Conservation (phyloP, 441 rosid species). For the Flueggea neowawraea region DNA sequence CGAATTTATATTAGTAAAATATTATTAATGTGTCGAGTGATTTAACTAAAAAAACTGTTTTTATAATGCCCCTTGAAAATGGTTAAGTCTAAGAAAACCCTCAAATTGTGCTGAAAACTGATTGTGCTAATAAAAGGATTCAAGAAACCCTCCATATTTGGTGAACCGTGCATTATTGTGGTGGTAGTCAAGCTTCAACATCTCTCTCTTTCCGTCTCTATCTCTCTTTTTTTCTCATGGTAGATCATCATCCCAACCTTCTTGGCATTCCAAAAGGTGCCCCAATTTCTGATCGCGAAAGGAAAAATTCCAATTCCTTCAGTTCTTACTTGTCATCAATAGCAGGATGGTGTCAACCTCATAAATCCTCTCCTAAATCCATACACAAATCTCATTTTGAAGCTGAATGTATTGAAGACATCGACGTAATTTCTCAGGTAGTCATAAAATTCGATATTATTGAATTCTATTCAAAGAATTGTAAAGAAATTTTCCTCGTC, state of each 20-base stretch:
- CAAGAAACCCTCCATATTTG: conserved; percentile 14
- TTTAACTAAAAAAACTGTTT: no score
- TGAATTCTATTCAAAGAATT: no score
- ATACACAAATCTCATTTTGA: neutral
- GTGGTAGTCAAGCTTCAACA: conserved; percentile 7
- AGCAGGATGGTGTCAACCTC: conserved; percentile 23
- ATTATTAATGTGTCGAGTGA: no score
- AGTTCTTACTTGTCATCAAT: conserved; percentile 28
- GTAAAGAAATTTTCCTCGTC: neutral
- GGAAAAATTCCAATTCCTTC: conserved; percentile 26
- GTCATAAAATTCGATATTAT: neutral
- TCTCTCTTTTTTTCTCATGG: conserved; percentile 26
- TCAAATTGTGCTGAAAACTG: neutral
- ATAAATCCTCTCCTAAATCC: conserved; percentile 13
- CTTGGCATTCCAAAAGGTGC: conserved; percentile 24
- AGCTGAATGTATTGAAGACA: conserved; percentile 1
- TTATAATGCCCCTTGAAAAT: no score
- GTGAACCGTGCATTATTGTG: conserved; percentile 17
- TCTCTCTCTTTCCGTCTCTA: neutral
- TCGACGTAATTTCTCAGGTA: conserved; percentile 13
- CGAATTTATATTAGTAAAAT: no score
- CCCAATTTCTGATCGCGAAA: conserved; percentile 19
- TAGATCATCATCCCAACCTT: conserved; percentile 13
- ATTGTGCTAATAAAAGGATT: neutral
- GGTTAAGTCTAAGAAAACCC: no score